phyloP scores from a whole-genome alignment of 2,329 filamentous ascomycete species.

The Scedosporium boydii region DNA sequence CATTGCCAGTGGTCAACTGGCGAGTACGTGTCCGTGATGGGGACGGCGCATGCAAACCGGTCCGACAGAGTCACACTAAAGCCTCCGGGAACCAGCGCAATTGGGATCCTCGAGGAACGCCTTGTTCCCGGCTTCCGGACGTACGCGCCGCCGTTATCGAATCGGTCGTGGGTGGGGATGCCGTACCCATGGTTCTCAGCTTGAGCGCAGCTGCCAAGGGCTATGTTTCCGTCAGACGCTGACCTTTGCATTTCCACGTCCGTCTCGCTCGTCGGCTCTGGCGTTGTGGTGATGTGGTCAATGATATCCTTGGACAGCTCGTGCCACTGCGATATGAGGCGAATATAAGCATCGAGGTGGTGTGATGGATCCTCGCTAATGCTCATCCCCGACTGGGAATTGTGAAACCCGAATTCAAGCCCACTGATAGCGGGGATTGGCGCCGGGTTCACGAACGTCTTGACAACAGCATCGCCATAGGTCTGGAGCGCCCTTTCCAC shows the following conservation, averaged over 20 bases:
- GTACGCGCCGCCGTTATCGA: background rate
- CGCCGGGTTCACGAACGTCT: conserved; percentile 31
- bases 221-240: background rate
- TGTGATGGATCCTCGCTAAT: conserved; percentile 9
- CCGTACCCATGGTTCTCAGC: background rate
- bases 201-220: background rate
- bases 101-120: conserved; percentile 37
- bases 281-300: conserved; percentile 30
- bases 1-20: conserved; percentile 94
- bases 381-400: background rate
- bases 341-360: conserved; percentile 44
- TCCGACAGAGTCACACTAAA: conserved; percentile 77
- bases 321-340: conserved; percentile 66
- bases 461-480: conserved; percentile 30
- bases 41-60: conserved; percentile 60
- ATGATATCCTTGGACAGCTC: conserved; percentile 62
- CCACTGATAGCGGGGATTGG: background rate
- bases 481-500: conserved; percentile 53
- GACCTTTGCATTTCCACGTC: background rate
- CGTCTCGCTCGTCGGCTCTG: conserved; percentile 8
- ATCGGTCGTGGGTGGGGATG: too few species aligned
- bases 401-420: background rate
- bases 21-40: conserved; percentile 67
- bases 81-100: conserved; percentile 66
- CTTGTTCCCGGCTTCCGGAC: background rate